These are phyloP conservation scores for Phlyctochytrium arcticum DNA, from an alignment of 192 early-diverging fungal species.

Conservation along the genomic window DNA sequence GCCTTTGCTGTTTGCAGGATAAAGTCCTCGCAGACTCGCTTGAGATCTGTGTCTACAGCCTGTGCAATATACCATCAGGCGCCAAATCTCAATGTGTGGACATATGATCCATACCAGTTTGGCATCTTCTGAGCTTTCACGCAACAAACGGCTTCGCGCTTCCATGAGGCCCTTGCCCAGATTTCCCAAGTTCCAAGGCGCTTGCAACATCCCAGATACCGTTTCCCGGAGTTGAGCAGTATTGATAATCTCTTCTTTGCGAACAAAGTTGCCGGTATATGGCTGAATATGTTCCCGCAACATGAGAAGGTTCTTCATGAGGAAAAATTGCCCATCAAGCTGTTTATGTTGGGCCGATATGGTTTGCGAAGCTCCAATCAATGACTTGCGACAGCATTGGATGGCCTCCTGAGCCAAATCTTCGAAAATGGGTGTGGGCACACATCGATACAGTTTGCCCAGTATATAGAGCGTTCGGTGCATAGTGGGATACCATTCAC, in stretches of 20 bases:
- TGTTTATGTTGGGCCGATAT: conserved; percentile 49
- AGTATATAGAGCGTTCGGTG: conserved; percentile 77
- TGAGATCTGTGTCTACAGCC: conserved; percentile 62
- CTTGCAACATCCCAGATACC: conserved; percentile 23
- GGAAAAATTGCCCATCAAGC: conserved; percentile 73
- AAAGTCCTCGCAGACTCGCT: conserved; percentile 71
- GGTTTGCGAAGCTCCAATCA: conserved; percentile 46
- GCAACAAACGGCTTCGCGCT: conserved; percentile 17
- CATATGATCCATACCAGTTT: conserved; percentile 27
- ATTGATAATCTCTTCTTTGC: conserved; percentile 64
- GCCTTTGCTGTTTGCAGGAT: conserved; percentile 64
- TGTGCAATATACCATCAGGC: conserved; percentile 7
- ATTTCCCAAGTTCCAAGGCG: conserved; percentile 26
- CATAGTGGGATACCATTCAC: conserved; percentile 79
- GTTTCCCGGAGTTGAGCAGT: conserved; percentile 58
- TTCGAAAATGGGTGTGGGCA: conserved; percentile 73
- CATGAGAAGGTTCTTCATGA: conserved; percentile 83
- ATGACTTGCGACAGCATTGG: conserved; percentile 58
- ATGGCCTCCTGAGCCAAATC: conserved; percentile 84
- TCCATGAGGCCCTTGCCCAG: conserved; percentile 30
- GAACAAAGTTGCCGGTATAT: conserved; percentile 74
- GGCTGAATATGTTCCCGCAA: conserved; percentile 76
- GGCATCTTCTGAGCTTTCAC: conserved; percentile 39
- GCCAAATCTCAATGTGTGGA: too few relatives aligned
- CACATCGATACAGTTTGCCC: conserved; percentile 71